Conservation (phyloP, 1,284 basidiomycete genomes). For the Cryptococcus sp. region DNA sequence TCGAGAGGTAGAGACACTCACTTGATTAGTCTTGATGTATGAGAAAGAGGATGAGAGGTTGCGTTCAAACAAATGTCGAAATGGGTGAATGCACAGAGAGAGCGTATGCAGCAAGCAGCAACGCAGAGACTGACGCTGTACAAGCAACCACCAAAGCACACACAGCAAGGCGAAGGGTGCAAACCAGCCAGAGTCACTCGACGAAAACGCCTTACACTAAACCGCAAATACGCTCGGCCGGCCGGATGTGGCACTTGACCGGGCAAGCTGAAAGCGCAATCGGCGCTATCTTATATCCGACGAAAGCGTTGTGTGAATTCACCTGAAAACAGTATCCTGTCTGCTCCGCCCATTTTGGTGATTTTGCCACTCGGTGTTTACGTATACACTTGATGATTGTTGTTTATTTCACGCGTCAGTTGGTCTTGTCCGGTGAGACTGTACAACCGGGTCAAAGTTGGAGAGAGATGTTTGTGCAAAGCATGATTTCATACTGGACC, state of each 20-base stretch:
- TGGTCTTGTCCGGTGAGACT: constrained; percentile 2
- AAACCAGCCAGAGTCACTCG: too few species aligned
- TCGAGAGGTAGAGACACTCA: constrained; percentile 16
- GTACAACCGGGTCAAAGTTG: too few species aligned
- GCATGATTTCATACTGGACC: too few species aligned
- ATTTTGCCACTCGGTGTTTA: constrained; percentile 17
- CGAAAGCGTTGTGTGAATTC: neutral
- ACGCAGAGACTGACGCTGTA: too few species aligned
- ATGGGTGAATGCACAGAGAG: constrained; percentile 1
- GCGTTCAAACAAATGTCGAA: neutral
- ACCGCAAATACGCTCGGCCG: too few species aligned
- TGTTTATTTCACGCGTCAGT: constrained; percentile 5
- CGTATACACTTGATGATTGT: constrained; percentile 4
- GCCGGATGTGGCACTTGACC: constrained; percentile 3
- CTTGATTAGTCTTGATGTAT: constrained; percentile 25
- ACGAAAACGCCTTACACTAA: too few species aligned
- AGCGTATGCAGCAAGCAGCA: neutral
- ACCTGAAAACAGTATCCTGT: constrained; percentile 1
- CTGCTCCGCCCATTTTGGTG: constrained; percentile 10
- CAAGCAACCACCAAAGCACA: too few species aligned
- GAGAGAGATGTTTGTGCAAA: too few species aligned
- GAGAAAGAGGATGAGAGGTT: constrained; percentile 3
- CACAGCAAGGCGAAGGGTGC: too few species aligned
- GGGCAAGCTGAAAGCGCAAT: neutral
- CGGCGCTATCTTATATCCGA: constrained; percentile 25